Conservation (phyloP, 805 yeast genomes). For the Monosporozyma solicola region DNA sequence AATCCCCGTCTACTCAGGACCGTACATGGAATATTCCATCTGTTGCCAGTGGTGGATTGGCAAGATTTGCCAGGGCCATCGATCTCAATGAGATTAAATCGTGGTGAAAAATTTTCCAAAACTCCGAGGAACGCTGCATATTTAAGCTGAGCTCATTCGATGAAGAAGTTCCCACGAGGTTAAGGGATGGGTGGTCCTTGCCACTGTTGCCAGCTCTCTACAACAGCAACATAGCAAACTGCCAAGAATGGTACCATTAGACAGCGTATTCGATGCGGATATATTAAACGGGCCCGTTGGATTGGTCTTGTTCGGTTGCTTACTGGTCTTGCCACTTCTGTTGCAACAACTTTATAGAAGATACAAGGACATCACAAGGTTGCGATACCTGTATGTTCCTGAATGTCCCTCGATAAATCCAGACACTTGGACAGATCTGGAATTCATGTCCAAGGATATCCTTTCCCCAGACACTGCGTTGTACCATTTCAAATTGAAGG, state of each 20-base stretch:
- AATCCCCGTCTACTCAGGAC: no score
- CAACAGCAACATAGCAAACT: no score
- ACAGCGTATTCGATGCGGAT: background rate
- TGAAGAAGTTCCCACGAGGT: background rate
- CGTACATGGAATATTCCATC: no score
- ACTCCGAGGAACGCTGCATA: background rate
- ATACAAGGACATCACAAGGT: background rate
- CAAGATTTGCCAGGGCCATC: no score
- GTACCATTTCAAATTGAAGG: constrained; percentile 56
- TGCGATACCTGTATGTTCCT: constrained; percentile 15
- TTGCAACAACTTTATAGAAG: background rate
- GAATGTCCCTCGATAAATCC: constrained; percentile 27
- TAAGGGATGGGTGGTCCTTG: background rate
- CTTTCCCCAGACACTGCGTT: constrained; percentile 61
- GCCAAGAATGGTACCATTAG: background rate
- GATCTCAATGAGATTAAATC: background rate
- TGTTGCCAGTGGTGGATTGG: no score
- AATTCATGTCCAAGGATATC: constrained; percentile 60
- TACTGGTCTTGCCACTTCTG: background rate
- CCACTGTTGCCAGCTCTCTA: no score
- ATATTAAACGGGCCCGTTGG: background rate
- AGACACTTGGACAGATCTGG: constrained; percentile 53
- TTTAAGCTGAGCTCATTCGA: background rate
- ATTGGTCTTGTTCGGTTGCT: background rate
- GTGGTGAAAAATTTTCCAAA: background rate